phyloP scores from a whole-genome alignment of 108 stramenopile species.

The Fragilaria radians region DNA sequence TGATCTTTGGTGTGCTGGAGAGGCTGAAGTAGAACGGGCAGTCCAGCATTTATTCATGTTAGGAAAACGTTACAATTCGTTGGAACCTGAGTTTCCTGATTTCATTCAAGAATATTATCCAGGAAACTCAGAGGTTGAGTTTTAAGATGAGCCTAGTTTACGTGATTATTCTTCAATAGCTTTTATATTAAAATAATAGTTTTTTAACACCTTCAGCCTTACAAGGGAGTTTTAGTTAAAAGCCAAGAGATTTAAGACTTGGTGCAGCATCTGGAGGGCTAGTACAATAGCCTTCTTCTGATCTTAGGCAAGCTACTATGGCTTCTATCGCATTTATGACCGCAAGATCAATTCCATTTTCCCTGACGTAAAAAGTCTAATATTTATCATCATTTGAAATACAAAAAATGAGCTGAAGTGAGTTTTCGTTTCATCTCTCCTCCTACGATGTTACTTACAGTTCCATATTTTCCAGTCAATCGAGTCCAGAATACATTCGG shows the following conservation, averaged over 20 bases:
- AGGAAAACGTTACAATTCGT: conserved; percentile 66
- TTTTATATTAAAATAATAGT: too few species aligned
- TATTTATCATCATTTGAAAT: background rate
- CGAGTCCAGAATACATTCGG: conserved; percentile 88
- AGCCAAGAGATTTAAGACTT: conserved; percentile 61
- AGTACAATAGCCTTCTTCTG: conserved; percentile 77
- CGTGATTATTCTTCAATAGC: too few species aligned
- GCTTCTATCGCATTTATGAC: conserved; percentile 79
- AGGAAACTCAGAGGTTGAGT: conserved; percentile 72
- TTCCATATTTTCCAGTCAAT: conserved; percentile 70
- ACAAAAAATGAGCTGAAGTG: background rate
- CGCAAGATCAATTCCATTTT: conserved; percentile 81
- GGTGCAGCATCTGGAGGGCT: conserved; percentile 66
- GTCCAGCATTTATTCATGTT: conserved; percentile 78
- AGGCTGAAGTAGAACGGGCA: conserved; percentile 79
- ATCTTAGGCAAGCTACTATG: conserved; percentile 65
- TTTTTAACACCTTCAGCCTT: too few species aligned
- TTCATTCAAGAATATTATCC: conserved; percentile 82
- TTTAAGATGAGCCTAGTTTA: too few species aligned
- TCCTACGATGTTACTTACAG: conserved; percentile 22
- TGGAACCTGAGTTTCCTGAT: conserved; percentile 64
- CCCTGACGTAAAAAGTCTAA: conserved; percentile 72
- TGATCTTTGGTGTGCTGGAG: conserved; percentile 85
- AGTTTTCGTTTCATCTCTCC: background rate
- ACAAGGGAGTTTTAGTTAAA: conserved; percentile 11